Base-by-base conservation (phyloP, 2,329 filamentous ascomycete species). In the Aspergillus glaucus region DNA sequence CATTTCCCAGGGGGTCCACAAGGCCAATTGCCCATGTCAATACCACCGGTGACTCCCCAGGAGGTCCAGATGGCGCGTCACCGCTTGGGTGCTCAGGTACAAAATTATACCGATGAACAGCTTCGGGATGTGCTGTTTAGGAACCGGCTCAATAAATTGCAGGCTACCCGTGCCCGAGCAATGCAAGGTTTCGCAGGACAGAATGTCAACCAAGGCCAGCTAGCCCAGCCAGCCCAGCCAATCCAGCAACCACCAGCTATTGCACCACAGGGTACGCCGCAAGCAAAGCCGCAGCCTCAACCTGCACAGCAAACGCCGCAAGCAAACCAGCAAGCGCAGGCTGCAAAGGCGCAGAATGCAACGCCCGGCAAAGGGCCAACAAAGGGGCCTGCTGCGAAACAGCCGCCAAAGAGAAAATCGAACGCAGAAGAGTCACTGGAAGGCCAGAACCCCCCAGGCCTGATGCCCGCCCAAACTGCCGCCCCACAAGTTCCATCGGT, bases 341-440 rank as follows among this genome's bases (percentile, higher is more conserved):
- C 57, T 34, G 53, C 54, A 45, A 69, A 64, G 49, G 48, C 57
- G n/a, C 67, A 69, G 42, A 39, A 58, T 37, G 54, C 54, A 50
- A 47, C 54, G 9, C 22, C 59, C 21, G 50, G 51, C 3, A 69
- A 68, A 52, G 54, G 50, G 12, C 26, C 26, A 30, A 51, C 55
- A 10, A 67, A 62, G 48, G 56, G 50, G 10, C 37, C 65, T 42
- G 39, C 61, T 44, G 46, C 58, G 34, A 67, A 68, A 54, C 61
- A 64, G 46, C 50, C 61, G n/a, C 55, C 66, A 12, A 71, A 69
- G 50, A 76, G 77, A 53, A 70, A 76, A 50, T 58, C 69, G 3
- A 68, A 60, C 47, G 67, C 64, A 47, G 75, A 79, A 54, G 75
- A 79, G 56, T 60, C 68, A n/a, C 58, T 69, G 32, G 74, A 75